A percentile compares a stretch with the other conserved stretches of the same genome.
These are phyloP conservation scores for Rosa rugosa DNA, from an alignment of 306 rosid genomes.

Conservation along the genomic window DNA sequence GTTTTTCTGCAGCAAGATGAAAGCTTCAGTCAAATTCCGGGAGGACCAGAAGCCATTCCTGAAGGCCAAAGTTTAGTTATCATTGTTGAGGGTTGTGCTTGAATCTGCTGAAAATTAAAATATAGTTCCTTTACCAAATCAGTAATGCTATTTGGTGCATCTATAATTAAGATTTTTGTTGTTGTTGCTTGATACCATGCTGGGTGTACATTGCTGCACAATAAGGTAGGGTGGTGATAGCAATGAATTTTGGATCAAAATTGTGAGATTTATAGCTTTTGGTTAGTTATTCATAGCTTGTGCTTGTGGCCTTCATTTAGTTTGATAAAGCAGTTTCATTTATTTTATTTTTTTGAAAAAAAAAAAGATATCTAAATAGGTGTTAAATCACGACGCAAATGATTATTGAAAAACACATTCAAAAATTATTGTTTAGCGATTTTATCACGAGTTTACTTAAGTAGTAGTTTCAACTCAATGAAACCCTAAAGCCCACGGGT, in stretches of 20 bases:
- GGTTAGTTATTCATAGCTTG: background rate
- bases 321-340: background rate
- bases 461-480: too few relatives aligned
- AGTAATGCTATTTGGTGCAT: background rate
- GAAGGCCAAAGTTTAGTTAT: constrained; percentile 44
- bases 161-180: background rate
- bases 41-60: constrained; percentile 74
- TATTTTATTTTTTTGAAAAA: too few relatives aligned
- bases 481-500: too few relatives aligned
- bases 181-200: background rate
- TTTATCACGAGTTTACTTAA: too few relatives aligned
- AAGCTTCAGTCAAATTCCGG: constrained; percentile 86
- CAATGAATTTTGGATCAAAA: background rate
- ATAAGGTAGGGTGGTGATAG: constrained; percentile 1
- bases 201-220: background rate
- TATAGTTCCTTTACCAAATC: background rate
- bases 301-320: background rate
- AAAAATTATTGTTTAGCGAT: too few relatives aligned
- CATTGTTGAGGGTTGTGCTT: background rate
- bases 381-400: too few relatives aligned
- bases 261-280: background rate
- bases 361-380: too few relatives aligned
- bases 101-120: constrained; percentile 19
- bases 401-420: too few relatives aligned
- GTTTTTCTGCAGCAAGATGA: constrained; percentile 32